phyloP scores from a whole-genome alignment of 225 moss, liverwort and hornwort species.

The Polytrichum formosum region DNA sequence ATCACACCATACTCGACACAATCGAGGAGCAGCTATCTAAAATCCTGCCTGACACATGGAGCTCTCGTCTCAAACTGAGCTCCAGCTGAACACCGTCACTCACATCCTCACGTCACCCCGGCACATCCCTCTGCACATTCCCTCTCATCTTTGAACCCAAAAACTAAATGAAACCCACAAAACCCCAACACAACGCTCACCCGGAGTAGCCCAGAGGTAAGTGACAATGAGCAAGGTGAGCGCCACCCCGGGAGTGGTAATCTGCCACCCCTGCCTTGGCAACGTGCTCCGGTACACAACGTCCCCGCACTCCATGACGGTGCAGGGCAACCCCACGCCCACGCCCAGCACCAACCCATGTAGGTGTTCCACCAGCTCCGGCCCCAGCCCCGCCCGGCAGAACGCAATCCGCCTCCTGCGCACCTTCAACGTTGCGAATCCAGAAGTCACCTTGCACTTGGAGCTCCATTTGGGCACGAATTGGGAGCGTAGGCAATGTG shows the following conservation, averaged over 20 bases:
- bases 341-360: slow-evolving; percentile 84
- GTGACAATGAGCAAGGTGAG: slow-evolving; percentile 66
- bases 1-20: too few relatives aligned
- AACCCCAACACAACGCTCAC: slow-evolving; percentile 18
- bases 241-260: slow-evolving; percentile 75
- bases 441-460: slow-evolving; percentile 1
- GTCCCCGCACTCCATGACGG: slow-evolving; percentile 99
- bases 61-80: too few relatives aligned
- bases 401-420: slow-evolving; percentile 12
- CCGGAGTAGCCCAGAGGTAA: slow-evolving; percentile 90
- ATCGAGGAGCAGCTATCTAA: too few relatives aligned
- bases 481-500: not conserved
- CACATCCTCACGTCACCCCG: too few relatives aligned
- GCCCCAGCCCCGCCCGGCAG: slow-evolving; percentile 54
- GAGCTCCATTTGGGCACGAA: slow-evolving; percentile 8
- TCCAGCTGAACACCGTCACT: too few relatives aligned
- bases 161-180: too few relatives aligned
- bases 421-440: slow-evolving; percentile 1
- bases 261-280: slow-evolving; percentile 84
- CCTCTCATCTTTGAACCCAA: too few relatives aligned
- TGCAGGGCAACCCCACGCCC: slow-evolving; percentile 96
- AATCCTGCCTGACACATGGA: too few relatives aligned
- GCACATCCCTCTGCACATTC: too few relatives aligned
- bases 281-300: slow-evolving; percentile 95
- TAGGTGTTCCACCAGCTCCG: slow-evolving; percentile 64